These are phyloP conservation scores for Hanseniaspora mollemarum DNA, from an alignment of 805 yeast species.

Conservation along the genomic window DNA sequence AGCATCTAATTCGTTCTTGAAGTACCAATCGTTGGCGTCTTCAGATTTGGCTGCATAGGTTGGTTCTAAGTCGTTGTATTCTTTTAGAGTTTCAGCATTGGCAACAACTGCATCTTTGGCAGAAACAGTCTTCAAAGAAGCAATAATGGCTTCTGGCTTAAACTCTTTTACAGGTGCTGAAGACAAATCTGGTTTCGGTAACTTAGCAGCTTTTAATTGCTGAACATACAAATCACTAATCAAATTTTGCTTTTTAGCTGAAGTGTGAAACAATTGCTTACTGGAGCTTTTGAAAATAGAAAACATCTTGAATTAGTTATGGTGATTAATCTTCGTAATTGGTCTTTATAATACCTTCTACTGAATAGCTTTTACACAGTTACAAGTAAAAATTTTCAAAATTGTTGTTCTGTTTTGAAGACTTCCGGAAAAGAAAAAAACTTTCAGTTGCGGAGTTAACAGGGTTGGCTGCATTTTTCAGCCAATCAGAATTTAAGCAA, in stretches of 20 bases:
- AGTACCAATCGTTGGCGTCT: conserved; percentile 60
- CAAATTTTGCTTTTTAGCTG: conserved; percentile 38
- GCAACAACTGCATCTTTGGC: conserved; percentile 42
- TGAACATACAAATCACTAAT: conserved; percentile 75
- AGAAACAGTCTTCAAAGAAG: conserved; percentile 56
- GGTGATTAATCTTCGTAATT: neutral
- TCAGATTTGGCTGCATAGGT: conserved; percentile 27
- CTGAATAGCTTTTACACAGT: too few species aligned
- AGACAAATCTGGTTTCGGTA: conserved; percentile 57
- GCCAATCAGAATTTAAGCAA: neutral
- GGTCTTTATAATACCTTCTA: too few species aligned
- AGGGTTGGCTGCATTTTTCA: neutral
- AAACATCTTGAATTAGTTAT: conserved; percentile 4
- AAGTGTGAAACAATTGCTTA: conserved; percentile 17
- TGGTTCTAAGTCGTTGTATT: conserved; percentile 40
- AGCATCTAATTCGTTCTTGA: conserved; percentile 58
- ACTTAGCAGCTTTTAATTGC: conserved; percentile 82
- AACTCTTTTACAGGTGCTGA: conserved; percentile 81
- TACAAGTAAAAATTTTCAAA: neutral
- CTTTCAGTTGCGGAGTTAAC: neutral
- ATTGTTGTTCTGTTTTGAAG: neutral
- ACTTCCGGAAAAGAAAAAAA: neutral
- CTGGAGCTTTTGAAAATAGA: conserved; percentile 10
- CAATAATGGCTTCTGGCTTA: conserved; percentile 69
- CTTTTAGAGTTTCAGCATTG: conserved; percentile 68